Evolutionary conservation across 768 basidiomycete species (phyloP).

Genomic region (Lenzites betulinus): DNA sequence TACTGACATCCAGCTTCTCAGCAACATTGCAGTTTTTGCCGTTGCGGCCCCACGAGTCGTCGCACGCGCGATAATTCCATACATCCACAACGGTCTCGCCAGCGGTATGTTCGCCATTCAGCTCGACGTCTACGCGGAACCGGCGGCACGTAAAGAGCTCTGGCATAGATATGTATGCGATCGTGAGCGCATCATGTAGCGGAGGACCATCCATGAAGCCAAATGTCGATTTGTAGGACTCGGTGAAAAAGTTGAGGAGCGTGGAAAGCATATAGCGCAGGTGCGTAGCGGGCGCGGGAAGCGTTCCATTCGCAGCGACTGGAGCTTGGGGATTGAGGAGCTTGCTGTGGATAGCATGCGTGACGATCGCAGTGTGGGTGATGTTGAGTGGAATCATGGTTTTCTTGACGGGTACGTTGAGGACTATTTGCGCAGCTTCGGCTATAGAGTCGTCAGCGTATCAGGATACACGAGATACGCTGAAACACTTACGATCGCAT

Average conservation of each 20-base stretch:
- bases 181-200: conserved; percentile 82
- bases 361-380: conserved; percentile 83
- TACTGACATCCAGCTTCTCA: conserved; percentile 64
- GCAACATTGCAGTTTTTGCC: conserved; percentile 81
- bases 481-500: conserved; percentile 68
- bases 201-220: conserved; percentile 87
- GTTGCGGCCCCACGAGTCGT: conserved; percentile 67
- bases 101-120: conserved; percentile 59
- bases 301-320: neutral
- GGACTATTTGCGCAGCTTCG: conserved; percentile 81
- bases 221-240: conserved; percentile 70
- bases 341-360: conserved; percentile 48
- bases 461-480: neutral
- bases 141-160: conserved; percentile 61
- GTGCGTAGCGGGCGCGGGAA: conserved; percentile 38
- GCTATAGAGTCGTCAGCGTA: conserved; percentile 41
- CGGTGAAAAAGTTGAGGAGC: conserved; percentile 72
- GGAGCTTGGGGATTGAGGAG: conserved; percentile 43
- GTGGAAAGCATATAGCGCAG: conserved; percentile 77
- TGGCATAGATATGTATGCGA: conserved; percentile 74
- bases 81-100: conserved; percentile 85
- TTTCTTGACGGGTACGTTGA: conserved; percentile 67
- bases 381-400: conserved; percentile 87
- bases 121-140: conserved; percentile 84
- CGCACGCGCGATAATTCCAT: conserved; percentile 60